Base-by-base conservation (phyloP, 176 grass and related monocot species). In the Poa annua region DNA sequence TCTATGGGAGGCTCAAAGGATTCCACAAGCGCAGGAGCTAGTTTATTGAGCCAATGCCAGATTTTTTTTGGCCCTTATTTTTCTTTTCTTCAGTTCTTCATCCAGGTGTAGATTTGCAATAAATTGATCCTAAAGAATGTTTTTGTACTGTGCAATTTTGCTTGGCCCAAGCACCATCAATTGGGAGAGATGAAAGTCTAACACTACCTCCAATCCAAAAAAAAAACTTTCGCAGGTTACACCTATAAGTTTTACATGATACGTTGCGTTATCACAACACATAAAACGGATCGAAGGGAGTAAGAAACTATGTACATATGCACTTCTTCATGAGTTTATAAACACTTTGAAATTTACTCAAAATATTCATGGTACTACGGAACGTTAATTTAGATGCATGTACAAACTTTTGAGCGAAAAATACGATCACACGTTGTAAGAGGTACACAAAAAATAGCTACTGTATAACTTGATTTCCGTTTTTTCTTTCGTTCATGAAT, bases 1-100 rank as follows among this genome's bases (percentile, higher is more conserved):
- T 97, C 35, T 91, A 72, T 22, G 92, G 95, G n/a, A 89, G 90
- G 80, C 78, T 97, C 6, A 94, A 91, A 51, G 82, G 72, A 3
- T 94, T 92, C 67, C 84, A 60, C 36, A 78, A 36, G 16, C 42
- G 24, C 10, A 72, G 20, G 35, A 22, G 55, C 13, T 84, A 81
- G 80, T 32, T 49, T 2, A 39, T 21, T 44, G 0, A 48, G 1
- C 34, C 24, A 47, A 49, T 11, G 15, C 6, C 45, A 24, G 19
- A 68, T 25, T 16, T 1, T 16, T 1, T 9, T n/a, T 4, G 13
- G 21, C 2, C 75, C 2, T 3, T 32, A 26, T 6, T 19, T 52
- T 10, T 25, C n/a, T 8, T 5, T 24, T 15, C 45, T 24, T 17
- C 12, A 41, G 32, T 4, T 60, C n/a, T 19, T 57, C 21, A 44